These are phyloP conservation scores for Termitomyces sp. DNA, from an alignment of 768 basidiomycete genomes.

Conservation along the genomic window DNA sequence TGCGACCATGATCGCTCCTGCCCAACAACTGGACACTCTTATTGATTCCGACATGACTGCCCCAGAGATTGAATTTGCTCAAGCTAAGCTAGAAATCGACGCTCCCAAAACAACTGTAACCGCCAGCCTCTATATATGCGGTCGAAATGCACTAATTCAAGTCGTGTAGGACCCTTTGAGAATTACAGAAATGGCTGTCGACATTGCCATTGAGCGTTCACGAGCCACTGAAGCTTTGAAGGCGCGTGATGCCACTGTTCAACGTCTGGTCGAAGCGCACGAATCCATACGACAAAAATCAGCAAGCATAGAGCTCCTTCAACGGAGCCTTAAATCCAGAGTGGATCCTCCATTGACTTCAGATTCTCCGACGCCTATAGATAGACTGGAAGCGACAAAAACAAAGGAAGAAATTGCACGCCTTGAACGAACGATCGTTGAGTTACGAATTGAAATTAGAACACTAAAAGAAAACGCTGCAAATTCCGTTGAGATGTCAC, in stretches of 20 bases:
- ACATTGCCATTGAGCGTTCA: conserved; percentile 47
- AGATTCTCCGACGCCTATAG: conserved; percentile 3
- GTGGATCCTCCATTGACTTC: conserved; percentile 7
- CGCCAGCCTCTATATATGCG: conserved; percentile 9
- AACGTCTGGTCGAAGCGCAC: conserved; percentile 56
- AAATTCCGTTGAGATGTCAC: conserved; percentile 19
- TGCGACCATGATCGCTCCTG: conserved; percentile 1
- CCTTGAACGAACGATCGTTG: conserved; percentile 33
- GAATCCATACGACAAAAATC: conserved; percentile 58
- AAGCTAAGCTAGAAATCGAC: conserved; percentile 14
- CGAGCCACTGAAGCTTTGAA: conserved; percentile 52
- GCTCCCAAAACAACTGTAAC: conserved; percentile 15
- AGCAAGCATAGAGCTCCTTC: conserved; percentile 41
- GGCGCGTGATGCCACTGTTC: conserved; percentile 59
- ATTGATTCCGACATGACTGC: neutral
- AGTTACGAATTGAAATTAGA: conserved; percentile 31
- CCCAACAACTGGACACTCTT: neutral
- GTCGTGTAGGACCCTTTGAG: conserved; percentile 26
- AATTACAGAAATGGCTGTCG: conserved; percentile 48
- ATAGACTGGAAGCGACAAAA: conserved; percentile 14
- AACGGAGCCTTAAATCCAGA: conserved; percentile 20
- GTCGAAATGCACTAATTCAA: neutral
- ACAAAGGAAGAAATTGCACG: conserved; percentile 32
- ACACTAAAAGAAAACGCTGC: conserved; percentile 23
- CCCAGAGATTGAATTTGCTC: conserved; percentile 3